Percentiles rank a stretch among this genome's conserved stretches.
phyloP scores from a whole-genome alignment of 2,329 filamentous ascomycete species.

The Microdochium trichocladiopsis region DNA sequence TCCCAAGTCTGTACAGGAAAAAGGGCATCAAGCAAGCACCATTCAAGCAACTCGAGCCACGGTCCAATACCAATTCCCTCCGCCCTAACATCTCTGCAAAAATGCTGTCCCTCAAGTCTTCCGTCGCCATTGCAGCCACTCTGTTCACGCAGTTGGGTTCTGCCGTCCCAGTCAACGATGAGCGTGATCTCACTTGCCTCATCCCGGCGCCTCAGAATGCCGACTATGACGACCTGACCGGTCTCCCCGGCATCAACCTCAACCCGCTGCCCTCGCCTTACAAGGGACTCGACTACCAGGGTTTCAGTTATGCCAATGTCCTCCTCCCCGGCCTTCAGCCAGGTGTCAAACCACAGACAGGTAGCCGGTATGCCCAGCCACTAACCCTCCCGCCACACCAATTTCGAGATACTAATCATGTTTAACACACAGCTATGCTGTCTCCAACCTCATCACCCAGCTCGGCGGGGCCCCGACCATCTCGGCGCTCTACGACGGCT shows the following conservation, averaged over 20 bases:
- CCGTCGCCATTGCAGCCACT: neutral
- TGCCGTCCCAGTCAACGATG: neutral
- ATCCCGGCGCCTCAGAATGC: neutral
- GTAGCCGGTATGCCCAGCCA: neutral
- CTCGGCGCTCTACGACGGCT: neutral
- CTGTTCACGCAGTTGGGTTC: neutral
- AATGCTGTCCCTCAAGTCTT: neutral
- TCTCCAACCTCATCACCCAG: neutral
- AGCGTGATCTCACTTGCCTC: neutral
- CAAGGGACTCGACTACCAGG: neutral
- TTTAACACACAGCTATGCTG: neutral
- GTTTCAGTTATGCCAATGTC: neutral
- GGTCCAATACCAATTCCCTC: too few species aligned
- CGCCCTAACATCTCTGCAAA: neutral
- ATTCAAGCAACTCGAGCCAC: too few species aligned
- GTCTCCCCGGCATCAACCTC: neutral
- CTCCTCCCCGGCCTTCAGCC: neutral
- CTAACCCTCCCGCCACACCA: neutral
- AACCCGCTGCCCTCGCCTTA: neutral
- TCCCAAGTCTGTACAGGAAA: too few species aligned
- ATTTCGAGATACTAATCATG: too few species aligned
- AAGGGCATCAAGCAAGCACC: too few species aligned
- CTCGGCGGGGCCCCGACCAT: neutral
- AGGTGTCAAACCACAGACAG: neutral
- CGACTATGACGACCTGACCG: neutral